Evolutionary conservation across 306 rosid genomes (phyloP).

Genomic region (Cucurbita moschata): DNA sequence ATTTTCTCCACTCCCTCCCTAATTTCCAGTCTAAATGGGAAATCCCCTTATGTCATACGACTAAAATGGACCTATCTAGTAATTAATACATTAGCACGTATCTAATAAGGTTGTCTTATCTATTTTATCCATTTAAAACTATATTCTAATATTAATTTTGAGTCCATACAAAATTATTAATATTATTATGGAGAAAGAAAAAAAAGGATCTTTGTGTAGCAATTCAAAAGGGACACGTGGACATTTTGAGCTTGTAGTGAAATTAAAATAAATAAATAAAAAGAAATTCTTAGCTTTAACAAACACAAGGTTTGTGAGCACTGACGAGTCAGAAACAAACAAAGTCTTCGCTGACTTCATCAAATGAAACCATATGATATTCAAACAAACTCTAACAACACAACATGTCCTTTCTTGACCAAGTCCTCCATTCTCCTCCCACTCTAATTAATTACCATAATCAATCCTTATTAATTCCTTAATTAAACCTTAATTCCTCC

Average conservation of each 20-base stretch:
- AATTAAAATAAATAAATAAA: background rate
- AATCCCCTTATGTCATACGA: no score
- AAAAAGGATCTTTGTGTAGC: no score
- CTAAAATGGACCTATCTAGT: no score
- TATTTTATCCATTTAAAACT: no score
- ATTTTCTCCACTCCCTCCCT: no score
- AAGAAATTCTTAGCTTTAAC: background rate
- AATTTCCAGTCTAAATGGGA: no score
- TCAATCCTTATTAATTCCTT: background rate
- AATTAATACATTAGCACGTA: no score
- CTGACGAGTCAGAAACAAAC: constrained; percentile 22
- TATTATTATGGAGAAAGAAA: background rate
- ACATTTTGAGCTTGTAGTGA: background rate
- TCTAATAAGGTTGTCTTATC: no score
- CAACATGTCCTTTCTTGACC: background rate
- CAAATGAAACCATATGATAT: background rate
- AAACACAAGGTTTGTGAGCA: constrained; percentile 22
- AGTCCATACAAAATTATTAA: background rate
- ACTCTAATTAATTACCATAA: background rate
- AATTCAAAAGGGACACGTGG: background rate
- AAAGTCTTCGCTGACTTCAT: constrained; percentile 1
- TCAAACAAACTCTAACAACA: background rate
- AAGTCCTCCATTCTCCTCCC: background rate
- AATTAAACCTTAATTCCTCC: background rate
- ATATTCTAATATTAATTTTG: no score